Base-by-base conservation (phyloP, 2,329 filamentous ascomycete species). In the Aaosphaeria arxii region DNA sequence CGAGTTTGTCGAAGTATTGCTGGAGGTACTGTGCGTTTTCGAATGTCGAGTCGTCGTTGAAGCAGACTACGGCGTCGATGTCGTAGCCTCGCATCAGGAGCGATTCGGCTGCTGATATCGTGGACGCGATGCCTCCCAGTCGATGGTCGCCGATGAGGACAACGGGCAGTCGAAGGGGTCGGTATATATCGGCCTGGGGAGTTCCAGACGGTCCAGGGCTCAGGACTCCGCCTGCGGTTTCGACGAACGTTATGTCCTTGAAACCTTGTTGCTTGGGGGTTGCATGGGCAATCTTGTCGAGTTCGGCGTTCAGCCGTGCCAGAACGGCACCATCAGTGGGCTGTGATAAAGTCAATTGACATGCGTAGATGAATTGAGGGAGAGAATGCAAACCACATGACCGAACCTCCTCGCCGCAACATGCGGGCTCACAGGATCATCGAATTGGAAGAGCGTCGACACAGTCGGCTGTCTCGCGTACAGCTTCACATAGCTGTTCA, bases 201-300 rank as follows among this genome's bases (percentile, higher is more conserved):
- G 78, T 86, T 7, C 88, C 88, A 33, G 86, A 88, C 1, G 89
- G 89, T 0, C 82, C 82, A 0, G 89, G 89, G 0, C 88, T 92
- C 52, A 92, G 84, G 0, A 92, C 87, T 1, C 89, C 89, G 1
- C 89, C 89, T 1, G 89, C 89, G 1, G 89, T 94, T 66, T 95
- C 89, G 41, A 94, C 75, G 42, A 95, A 78, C 1, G 88, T 72
- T 69, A 67, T 39, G 1, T 59, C 56, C 45, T 51, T 54, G 1
- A 43, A 40, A 3, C 43, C 44, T 30, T 38, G 32, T 7, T 48
- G 46, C 29, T 42, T 44, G 2, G 48, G 40, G 4, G 41, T 29
- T 6, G 40, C 30, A 7, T 17, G 35, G 11, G 61, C 59, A 44
- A 52, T 42, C 11, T 52, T 45, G 9, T 53, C 47, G 4, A 65